phyloP scores from a whole-genome alignment of 768 basidiomycete species.

The Phanerochaete sordida region DNA sequence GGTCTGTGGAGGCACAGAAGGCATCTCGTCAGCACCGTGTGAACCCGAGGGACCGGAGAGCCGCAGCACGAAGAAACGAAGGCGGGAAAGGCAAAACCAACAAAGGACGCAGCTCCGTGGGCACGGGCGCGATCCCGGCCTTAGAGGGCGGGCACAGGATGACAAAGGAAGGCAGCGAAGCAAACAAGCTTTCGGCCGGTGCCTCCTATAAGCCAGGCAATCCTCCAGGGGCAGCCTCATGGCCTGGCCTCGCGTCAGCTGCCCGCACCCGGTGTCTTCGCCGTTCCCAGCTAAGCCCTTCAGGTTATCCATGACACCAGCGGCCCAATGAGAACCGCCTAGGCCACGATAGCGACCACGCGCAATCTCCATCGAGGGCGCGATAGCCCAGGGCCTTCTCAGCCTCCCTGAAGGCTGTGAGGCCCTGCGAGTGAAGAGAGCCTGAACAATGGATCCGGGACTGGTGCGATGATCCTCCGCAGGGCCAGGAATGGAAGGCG shows the following conservation, averaged over 20 bases:
- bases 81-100: not conserved
- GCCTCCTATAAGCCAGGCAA: not conserved
- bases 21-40: not conserved
- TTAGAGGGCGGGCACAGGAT: not conserved
- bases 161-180: not conserved
- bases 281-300: not conserved
- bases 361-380: not conserved
- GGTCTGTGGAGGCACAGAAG: not conserved
- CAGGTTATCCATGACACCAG: no score
- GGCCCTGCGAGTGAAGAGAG: not conserved
- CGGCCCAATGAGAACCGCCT: no score
- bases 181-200: not conserved
- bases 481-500: not conserved
- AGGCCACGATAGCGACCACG: no score
- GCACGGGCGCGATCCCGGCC: not conserved
- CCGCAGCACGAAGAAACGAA: not conserved
- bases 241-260: not conserved
- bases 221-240: not conserved
- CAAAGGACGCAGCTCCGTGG: not conserved
- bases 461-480: not conserved
- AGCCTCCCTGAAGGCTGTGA: not conserved
- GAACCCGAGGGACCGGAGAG: not conserved
- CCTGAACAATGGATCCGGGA: not conserved
- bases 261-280: not conserved
- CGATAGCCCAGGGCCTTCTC: not conserved